Conservation (phyloP, 2,329 filamentous ascomycete genomes). For the Tolypocladium endophyticum region DNA sequence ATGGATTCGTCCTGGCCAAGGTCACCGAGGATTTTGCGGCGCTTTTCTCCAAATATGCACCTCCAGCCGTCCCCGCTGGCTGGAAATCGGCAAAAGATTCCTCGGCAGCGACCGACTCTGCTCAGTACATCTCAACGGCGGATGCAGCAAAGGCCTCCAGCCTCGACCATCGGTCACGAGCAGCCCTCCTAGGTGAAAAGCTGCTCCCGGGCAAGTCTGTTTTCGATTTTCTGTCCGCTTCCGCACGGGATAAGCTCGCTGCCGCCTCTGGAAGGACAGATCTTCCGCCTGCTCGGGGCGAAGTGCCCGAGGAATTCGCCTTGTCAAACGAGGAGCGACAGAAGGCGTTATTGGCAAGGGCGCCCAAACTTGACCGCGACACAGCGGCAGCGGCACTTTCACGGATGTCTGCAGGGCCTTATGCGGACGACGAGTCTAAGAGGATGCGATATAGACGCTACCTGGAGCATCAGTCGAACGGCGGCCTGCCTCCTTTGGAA, state of each 20-base stretch:
- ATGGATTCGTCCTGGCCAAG: conserved; percentile 67
- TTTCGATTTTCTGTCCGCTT: conserved; percentile 80
- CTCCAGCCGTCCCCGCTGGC: conserved; percentile 56
- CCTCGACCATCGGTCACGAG: conserved; percentile 66
- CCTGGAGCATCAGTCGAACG: conserved; percentile 59
- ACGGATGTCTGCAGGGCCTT: conserved; percentile 59
- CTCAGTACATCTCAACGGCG: conserved; percentile 52
- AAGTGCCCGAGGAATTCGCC: conserved; percentile 57
- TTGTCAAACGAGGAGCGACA: conserved; percentile 52
- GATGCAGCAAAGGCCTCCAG: conserved; percentile 70
- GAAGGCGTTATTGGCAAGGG: conserved; percentile 44
- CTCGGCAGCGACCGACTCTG: conserved; percentile 1
- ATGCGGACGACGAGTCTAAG: conserved; percentile 72
- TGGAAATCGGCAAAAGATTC: conserved; percentile 57
- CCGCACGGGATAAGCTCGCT: conserved; percentile 66
- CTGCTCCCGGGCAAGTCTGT: conserved; percentile 80
- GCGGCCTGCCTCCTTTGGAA: conserved; percentile 36
- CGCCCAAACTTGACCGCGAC: conserved; percentile 55
- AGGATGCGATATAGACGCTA: conserved; percentile 71
- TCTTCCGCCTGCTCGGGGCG: conserved; percentile 67
- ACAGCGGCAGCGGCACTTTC: conserved; percentile 59
- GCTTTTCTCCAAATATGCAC: conserved; percentile 37
- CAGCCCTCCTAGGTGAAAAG: conserved; percentile 69
- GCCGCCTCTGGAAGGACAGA: conserved; percentile 64
- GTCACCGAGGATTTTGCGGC: conserved; percentile 25